Percentiles rank a stretch among this genome's conserved stretches.
phyloP scores from a whole-genome alignment of 1,284 basidiomycete genomes.

The Ceratobasidium papillatum region DNA sequence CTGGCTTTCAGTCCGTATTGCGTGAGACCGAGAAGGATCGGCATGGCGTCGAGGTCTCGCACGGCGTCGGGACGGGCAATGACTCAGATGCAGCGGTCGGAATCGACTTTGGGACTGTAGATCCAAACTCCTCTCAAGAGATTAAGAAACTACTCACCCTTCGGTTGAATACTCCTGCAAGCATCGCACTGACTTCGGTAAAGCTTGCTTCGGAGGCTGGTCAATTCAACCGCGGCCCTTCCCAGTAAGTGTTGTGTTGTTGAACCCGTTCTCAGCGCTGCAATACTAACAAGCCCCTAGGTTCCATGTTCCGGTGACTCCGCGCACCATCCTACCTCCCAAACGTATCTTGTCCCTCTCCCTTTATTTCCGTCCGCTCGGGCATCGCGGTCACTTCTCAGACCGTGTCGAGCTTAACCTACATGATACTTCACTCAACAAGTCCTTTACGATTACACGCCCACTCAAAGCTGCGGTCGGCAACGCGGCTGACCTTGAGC shows the following conservation, averaged over 20 bases:
- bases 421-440: constrained; percentile 48
- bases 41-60: constrained; percentile 53
- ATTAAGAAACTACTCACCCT: constrained; percentile 45
- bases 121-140: constrained; percentile 43
- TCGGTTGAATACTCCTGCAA: constrained; percentile 42
- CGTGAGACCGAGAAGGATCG: constrained; percentile 60
- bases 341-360: constrained; percentile 23
- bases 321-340: constrained; percentile 12
- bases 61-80: constrained; percentile 40
- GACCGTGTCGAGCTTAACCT: constrained; percentile 55
- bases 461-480: constrained; percentile 56
- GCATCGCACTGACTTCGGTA: constrained; percentile 35
- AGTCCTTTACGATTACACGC: constrained; percentile 57
- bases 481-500: constrained; percentile 59
- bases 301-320: constrained; percentile 36
- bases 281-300: constrained; percentile 37
- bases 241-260: constrained; percentile 30
- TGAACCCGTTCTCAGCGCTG: neutral
- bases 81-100: constrained; percentile 45
- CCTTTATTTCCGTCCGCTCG: constrained; percentile 42
- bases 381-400: constrained; percentile 59
- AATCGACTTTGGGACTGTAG: constrained; percentile 57
- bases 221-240: constrained; percentile 30
- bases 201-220: constrained; percentile 37
- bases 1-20: constrained; percentile 53